phyloP scores from a whole-genome alignment of 192 early-diverging fungal species.

The Coemansia sp. region DNA sequence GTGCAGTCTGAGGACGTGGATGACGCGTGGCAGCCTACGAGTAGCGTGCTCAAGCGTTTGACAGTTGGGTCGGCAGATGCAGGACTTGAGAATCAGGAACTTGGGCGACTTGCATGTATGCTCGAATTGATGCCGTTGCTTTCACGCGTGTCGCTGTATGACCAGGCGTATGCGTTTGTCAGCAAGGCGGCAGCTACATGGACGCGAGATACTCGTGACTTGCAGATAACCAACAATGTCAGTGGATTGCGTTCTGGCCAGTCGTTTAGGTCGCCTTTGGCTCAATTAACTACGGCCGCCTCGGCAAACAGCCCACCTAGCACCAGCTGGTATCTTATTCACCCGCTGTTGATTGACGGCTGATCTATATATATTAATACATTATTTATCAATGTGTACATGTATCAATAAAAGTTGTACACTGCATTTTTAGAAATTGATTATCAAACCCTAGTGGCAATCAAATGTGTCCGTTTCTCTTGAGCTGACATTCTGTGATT shows the following conservation, averaged over 20 bases:
- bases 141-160: slow-evolving; percentile 20
- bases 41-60: slow-evolving; percentile 7
- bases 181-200: background rate
- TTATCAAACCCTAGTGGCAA: no score
- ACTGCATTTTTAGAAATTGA: no score
- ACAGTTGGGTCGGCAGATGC: slow-evolving; percentile 17
- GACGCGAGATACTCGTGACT: background rate
- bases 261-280: slow-evolving; percentile 9
- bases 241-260: background rate
- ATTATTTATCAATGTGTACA: background rate
- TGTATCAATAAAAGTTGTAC: no score
- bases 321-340: slow-evolving; percentile 27
- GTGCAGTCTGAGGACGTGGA: background rate
- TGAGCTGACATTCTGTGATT: no score
- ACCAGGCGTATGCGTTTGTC: slow-evolving; percentile 26
- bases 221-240: slow-evolving; percentile 16
- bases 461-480: no score
- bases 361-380: background rate
- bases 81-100: slow-evolving; percentile 12
- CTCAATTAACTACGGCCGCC: slow-evolving; percentile 7
- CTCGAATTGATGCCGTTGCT: background rate
- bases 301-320: background rate
- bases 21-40: background rate
- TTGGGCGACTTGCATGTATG: slow-evolving; percentile 7
- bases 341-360: slow-evolving; percentile 12